phyloP scores from a whole-genome alignment of 352 stramenopile species.

The Phytophthora sansomeana region DNA sequence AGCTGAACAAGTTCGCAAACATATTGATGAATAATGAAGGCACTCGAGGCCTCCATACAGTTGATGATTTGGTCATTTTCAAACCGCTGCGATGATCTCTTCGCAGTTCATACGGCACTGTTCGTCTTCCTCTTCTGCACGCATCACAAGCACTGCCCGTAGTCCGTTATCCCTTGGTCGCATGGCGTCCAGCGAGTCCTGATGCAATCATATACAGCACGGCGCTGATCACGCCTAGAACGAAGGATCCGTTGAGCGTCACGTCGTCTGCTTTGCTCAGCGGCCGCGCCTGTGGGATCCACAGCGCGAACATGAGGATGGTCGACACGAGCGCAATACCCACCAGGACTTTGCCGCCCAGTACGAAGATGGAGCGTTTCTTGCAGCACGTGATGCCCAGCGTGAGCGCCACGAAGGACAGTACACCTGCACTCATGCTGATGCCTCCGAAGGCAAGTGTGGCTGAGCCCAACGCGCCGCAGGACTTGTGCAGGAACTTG shows the following conservation, averaged over 20 bases:
- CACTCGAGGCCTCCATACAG: no score
- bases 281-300: conserved; percentile 60
- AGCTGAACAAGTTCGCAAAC: no score
- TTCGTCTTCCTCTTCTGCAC: neutral
- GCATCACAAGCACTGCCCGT: conserved; percentile 2
- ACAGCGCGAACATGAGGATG: conserved; percentile 67
- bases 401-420: conserved; percentile 60
- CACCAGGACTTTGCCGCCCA: conserved; percentile 52
- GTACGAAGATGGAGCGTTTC: conserved; percentile 69
- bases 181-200: conserved; percentile 42
- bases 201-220: conserved; percentile 57
- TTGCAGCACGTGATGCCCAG: conserved; percentile 80
- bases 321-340: conserved; percentile 50
- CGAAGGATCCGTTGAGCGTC: conserved; percentile 61
- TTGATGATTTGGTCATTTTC: neutral
- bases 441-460: conserved; percentile 59
- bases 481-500: conserved; percentile 71
- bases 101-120: neutral
- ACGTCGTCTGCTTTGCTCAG: conserved; percentile 70
- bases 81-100: neutral
- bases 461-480: conserved; percentile 48
- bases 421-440: conserved; percentile 44
- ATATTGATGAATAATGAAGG: no score
- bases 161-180: conserved; percentile 18
- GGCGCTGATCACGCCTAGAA: conserved; percentile 56